phyloP scores from a whole-genome alignment of 345 rosid species.

The Psidium friedrichsthalianum region DNA sequence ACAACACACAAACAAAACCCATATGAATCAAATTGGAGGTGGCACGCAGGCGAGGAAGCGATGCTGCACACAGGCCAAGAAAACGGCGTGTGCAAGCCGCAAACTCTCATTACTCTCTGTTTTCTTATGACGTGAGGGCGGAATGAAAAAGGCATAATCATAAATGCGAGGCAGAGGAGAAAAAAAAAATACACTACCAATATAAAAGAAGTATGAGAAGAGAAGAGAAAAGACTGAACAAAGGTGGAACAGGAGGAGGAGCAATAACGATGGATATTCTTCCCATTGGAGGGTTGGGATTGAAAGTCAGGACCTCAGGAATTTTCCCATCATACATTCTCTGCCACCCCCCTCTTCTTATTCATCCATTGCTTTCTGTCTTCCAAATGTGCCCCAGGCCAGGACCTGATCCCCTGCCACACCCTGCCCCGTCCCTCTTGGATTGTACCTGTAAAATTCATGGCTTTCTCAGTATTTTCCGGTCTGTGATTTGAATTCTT shows the following conservation, averaged over 20 bases:
- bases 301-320: neutral
- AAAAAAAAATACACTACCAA: neutral
- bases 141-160: neutral
- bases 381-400: neutral
- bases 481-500: neutral
- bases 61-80: conserved; percentile 9
- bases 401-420: neutral
- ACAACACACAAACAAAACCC: too few relatives aligned
- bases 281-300: neutral
- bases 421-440: neutral
- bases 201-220: neutral
- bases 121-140: neutral
- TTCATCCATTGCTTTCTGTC: neutral
- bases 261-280: neutral
- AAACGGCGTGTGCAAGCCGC: conserved; percentile 29
- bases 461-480: neutral
- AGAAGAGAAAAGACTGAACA: neutral
- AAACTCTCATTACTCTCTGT: neutral
- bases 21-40: neutral
- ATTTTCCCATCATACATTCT: neutral
- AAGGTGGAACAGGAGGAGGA: neutral
- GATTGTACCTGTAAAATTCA: neutral
- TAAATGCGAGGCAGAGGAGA: neutral
- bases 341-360: neutral
- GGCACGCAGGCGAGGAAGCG: neutral